phyloP scores from a whole-genome alignment of 1,284 basidiomycete species.

The Heterobasidion annosum region DNA sequence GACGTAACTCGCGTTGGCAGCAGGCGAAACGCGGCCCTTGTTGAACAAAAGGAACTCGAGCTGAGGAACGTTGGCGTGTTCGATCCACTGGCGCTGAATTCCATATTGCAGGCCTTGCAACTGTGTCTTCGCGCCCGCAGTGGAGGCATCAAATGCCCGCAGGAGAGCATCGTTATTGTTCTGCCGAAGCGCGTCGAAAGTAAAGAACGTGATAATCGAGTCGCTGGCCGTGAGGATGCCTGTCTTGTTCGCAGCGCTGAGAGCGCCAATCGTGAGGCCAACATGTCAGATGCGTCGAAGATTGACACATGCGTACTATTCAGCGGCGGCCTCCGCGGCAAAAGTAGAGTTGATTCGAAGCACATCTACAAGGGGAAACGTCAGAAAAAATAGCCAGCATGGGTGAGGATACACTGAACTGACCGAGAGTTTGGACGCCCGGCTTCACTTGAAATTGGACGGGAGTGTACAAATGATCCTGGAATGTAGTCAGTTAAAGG shows the following conservation, averaged over 20 bases:
- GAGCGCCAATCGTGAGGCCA: not conserved
- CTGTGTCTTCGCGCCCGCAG: not conserved
- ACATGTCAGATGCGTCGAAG: not conserved
- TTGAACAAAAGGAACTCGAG: conserved; percentile 3
- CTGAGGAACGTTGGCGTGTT: conserved; percentile 1
- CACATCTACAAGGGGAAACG: not conserved
- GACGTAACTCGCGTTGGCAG: conserved; percentile 1
- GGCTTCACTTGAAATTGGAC: conserved; percentile 9
- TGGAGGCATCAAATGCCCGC: not conserved
- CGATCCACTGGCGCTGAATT: conserved; percentile 5
- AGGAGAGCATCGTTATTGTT: not conserved
- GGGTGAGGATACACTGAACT: not conserved
- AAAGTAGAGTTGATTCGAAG: conserved; percentile 4
- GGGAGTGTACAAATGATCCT: conserved; percentile 1
- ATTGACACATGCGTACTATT: conserved; percentile 1
- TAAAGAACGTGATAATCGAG: conserved; percentile 4
- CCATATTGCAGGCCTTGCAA: conserved; percentile 1
- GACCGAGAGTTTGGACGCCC: conserved; percentile 7
- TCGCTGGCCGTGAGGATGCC: conserved; percentile 6
- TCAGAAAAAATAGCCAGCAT: not conserved
- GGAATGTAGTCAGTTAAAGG: not conserved
- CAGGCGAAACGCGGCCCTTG: conserved; percentile 1
- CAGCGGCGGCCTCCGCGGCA: conserved; percentile 1
- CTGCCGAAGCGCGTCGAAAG: not conserved
- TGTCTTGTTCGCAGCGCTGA: conserved; percentile 1